A percentile compares a stretch with the other conserved stretches of the same genome.
These are phyloP conservation scores for Myrmaecium sp. DNA, from an alignment of 2,329 filamentous ascomycete species.

Conservation along the genomic window DNA sequence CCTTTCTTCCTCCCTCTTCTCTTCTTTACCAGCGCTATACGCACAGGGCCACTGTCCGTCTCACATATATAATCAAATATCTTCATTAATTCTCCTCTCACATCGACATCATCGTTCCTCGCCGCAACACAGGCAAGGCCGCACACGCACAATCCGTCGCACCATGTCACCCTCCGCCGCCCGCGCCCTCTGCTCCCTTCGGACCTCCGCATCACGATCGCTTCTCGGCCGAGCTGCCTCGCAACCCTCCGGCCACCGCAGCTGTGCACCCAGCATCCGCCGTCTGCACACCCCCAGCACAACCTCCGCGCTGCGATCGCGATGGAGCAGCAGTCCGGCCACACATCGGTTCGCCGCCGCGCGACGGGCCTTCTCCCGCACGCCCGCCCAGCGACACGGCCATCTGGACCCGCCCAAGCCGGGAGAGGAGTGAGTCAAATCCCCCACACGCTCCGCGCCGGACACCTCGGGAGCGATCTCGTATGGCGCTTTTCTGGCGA, in stretches of 20 bases:
- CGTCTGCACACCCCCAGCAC: background rate
- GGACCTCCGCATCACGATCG: constrained; percentile 3
- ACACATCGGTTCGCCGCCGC: constrained; percentile 4
- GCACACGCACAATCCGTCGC: no score
- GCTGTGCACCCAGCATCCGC: background rate
- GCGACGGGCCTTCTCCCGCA: constrained; percentile 46
- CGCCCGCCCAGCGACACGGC: constrained; percentile 46
- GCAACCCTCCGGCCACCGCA: background rate
- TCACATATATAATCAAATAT: no score
- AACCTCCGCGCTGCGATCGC: background rate
- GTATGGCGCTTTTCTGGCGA: no score
- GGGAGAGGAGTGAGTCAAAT: constrained; percentile 63
- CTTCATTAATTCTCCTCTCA: no score
- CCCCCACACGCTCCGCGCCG: background rate
- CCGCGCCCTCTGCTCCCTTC: constrained; percentile 1
- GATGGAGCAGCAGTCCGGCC: no score
- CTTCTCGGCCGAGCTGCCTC: constrained; percentile 2
- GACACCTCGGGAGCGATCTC: no score
- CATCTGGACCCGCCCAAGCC: constrained; percentile 72
- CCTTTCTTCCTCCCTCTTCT: no score
- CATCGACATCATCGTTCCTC: no score
- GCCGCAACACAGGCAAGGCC: no score
- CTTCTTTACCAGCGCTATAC: no score
- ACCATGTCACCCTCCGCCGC: no score
- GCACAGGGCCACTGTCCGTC: no score